Conservation (phyloP, 306 rosid species). For the Malus sylvestris region DNA sequence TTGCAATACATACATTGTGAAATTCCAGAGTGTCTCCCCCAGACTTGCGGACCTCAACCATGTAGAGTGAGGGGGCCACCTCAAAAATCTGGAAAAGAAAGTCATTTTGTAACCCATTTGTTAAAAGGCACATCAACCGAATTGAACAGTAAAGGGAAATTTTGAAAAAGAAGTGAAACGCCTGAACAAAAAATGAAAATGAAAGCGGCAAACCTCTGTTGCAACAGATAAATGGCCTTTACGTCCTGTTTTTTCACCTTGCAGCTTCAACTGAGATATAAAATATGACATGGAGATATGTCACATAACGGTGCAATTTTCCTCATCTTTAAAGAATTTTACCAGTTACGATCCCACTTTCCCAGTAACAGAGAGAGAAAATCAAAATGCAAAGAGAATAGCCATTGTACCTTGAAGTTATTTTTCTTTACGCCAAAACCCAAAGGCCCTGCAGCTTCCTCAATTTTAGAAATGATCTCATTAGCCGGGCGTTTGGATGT, state of each 20-base stretch:
- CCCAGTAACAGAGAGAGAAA: neutral
- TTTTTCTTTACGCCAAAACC: constrained; percentile 90
- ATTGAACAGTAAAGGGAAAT: neutral
- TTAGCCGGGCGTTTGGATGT: constrained; percentile 79
- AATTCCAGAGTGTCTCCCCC: constrained; percentile 92
- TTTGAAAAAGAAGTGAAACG: neutral
- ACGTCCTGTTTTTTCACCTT: constrained; percentile 84
- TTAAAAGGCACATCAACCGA: neutral
- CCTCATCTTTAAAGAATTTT: neutral
- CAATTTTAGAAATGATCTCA: constrained; percentile 81
- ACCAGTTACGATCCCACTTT: neutral
- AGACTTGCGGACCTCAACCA: constrained; percentile 89
- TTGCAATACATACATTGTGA: constrained; percentile 59
- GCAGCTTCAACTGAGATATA: constrained; percentile 64
- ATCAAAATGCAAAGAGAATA: neutral
- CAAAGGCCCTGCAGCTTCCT: constrained; percentile 69
- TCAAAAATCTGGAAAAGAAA: constrained; percentile 59
- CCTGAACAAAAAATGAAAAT: neutral
- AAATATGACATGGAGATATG: constrained; percentile 1
- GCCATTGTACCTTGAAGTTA: constrained; percentile 60
- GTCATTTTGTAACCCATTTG: neutral
- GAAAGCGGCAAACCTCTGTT: constrained; percentile 59
- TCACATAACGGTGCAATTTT: neutral
- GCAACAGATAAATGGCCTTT: constrained; percentile 88
- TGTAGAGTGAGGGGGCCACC: constrained; percentile 86